Evolutionary conservation across 805 yeast genomes (phyloP).

Genomic region (Brettanomyces naardenensis): DNA sequence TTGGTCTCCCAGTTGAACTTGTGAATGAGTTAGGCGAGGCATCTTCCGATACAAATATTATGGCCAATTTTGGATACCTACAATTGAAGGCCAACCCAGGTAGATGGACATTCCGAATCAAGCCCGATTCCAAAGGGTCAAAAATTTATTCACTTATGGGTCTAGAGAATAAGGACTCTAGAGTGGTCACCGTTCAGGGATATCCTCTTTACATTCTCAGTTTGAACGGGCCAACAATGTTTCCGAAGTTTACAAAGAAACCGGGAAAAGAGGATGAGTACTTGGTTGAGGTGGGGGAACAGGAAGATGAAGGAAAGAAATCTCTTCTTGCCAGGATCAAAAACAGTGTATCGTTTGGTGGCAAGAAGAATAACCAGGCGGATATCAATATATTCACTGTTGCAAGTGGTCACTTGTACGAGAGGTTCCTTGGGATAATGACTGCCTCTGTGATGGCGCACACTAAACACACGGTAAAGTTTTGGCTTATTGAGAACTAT

Average conservation of each 20-base stretch:
- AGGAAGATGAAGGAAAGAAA: background rate
- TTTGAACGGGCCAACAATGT: conserved; percentile 5
- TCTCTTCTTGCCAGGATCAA: conserved; percentile 3
- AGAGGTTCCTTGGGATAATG: conserved; percentile 70
- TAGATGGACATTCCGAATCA: conserved; percentile 44
- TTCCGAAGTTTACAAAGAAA: conserved; percentile 4
- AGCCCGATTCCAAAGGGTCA: conserved; percentile 31
- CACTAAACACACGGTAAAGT: conserved; percentile 58
- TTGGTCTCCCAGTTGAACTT: conserved; percentile 44
- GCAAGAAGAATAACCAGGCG: conserved; percentile 31
- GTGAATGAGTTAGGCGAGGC: conserved; percentile 9
- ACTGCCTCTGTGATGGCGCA: conserved; percentile 65
- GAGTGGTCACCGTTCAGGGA: background rate
- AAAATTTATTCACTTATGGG: conserved; percentile 32
- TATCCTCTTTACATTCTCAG: background rate
- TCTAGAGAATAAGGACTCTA: background rate
- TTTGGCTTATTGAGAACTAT: conserved; percentile 82
- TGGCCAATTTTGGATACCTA: conserved; percentile 78
- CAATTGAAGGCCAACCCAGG: conserved; percentile 77
- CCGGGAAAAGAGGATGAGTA: conserved; percentile 7
- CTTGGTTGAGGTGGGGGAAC: conserved; percentile 2
- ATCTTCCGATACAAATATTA: conserved; percentile 53
- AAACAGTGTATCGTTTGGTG: background rate
- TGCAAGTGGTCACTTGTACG: conserved; percentile 78
- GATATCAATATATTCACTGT: conserved; percentile 74